phyloP scores from a whole-genome alignment of 495 filamentous ascomycete species.

The Penicillium chermesinum region DNA sequence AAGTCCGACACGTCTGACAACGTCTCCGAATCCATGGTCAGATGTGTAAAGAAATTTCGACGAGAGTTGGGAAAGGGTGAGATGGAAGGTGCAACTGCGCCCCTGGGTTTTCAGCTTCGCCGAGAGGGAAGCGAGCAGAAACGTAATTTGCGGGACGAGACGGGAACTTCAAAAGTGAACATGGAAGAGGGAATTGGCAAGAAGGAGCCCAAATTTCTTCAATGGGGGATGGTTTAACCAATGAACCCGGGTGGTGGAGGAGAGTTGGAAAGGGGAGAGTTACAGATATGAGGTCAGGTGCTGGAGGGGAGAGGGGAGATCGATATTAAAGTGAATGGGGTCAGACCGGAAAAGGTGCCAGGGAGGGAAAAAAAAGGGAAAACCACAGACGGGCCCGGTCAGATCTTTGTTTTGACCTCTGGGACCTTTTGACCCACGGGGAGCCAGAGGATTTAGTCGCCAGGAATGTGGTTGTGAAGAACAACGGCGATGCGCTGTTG shows the following conservation, averaged over 20 bases:
- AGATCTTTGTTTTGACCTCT: conserved; percentile 38
- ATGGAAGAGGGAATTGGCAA: conserved; percentile 12
- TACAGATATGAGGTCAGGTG: conserved; percentile 30
- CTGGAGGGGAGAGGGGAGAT: conserved; percentile 18
- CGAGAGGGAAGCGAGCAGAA: background rate
- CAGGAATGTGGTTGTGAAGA: conserved; percentile 26
- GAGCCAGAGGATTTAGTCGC: background rate
- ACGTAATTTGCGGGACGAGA: background rate
- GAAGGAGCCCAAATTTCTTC: background rate
- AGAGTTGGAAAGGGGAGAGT: conserved; percentile 24
- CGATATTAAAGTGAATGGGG: conserved; percentile 19
- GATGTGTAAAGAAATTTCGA: conserved; percentile 5
- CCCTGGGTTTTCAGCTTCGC: background rate
- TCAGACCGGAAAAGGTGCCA: conserved; percentile 14
- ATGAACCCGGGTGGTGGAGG: conserved; percentile 15
- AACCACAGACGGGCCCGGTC: conserved; percentile 9
- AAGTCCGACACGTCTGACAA: conserved; percentile 50
- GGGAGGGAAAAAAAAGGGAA: conserved; percentile 6
- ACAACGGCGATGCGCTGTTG: conserved; percentile 7
- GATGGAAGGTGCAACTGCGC: background rate
- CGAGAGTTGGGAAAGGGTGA: background rate
- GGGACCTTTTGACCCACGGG: conserved; percentile 8
- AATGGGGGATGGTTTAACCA: conserved; percentile 1
- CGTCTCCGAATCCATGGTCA: conserved; percentile 27
- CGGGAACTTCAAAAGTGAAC: conserved; percentile 1